A percentile compares a stretch with the other conserved stretches of the same genome.
These are phyloP conservation scores for Penicillium macrosclerotiorum DNA, from an alignment of 495 filamentous ascomycete genomes.

Conservation along the genomic window DNA sequence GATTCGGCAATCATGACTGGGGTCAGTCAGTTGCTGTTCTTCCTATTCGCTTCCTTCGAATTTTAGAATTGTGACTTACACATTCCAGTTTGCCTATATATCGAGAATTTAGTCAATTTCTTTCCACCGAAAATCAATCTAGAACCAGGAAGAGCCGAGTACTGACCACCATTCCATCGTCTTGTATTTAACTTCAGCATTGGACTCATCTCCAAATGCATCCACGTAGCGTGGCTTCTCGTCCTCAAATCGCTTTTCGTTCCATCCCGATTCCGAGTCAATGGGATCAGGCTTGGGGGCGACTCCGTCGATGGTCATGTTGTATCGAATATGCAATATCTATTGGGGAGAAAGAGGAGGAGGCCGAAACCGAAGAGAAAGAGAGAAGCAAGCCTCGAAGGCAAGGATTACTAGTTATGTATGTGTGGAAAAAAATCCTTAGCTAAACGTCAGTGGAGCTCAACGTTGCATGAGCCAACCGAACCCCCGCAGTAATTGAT, in stretches of 20 bases:
- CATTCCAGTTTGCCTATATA: constrained; percentile 31
- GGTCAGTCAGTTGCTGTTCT: constrained; percentile 3
- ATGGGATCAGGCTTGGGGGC: constrained; percentile 11
- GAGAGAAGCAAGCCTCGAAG: neutral
- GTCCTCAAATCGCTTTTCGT: constrained; percentile 17
- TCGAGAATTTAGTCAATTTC: neutral
- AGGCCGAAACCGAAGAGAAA: neutral
- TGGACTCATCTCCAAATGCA: constrained; percentile 38
- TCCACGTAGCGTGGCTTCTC: constrained; percentile 21
- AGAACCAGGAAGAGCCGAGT: too few species aligned
- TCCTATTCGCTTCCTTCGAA: neutral
- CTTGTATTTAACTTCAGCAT: constrained; percentile 42
- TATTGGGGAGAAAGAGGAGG: neutral
- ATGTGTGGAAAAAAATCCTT: constrained; percentile 20
- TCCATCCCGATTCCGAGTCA: constrained; percentile 22
- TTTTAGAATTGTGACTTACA: constrained; percentile 15
- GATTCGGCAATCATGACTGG: constrained; percentile 62
- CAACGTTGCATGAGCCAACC: constrained; percentile 18
- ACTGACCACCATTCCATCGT: constrained; percentile 45
- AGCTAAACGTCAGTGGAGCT: constrained; percentile 16
- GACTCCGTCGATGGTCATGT: constrained; percentile 20
- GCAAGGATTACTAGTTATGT: constrained; percentile 4
- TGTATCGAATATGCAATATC: neutral
- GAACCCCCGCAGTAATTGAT: constrained; percentile 16
- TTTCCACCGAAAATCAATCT: too few species aligned